phyloP scores from a whole-genome alignment of 2,329 filamentous ascomycete species.

The Diatrype stigma region DNA sequence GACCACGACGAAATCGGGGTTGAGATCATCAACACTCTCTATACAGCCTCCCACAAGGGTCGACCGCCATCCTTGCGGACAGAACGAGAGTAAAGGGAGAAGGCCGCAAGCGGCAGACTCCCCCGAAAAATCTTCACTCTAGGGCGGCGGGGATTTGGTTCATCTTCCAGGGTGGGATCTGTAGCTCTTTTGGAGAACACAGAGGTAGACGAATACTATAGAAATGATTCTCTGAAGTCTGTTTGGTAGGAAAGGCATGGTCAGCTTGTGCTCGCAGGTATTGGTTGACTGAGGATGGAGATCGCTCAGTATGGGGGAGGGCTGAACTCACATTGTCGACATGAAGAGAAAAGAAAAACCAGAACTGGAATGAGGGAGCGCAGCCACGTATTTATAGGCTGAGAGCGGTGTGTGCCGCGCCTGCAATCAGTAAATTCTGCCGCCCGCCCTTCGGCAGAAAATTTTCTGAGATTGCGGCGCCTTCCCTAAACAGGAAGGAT shows the following conservation, averaged over 20 bases:
- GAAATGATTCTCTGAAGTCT: slow-evolving; percentile 79
- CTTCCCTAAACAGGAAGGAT: background rate
- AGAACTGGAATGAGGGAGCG: slow-evolving; percentile 29
- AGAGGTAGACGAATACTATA: slow-evolving; percentile 95
- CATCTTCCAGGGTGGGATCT: slow-evolving; percentile 96
- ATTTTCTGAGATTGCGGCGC: background rate
- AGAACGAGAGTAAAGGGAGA: slow-evolving; percentile 50
- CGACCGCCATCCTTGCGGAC: slow-evolving; percentile 58
- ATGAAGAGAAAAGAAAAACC: slow-evolving; percentile 48
- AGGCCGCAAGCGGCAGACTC: slow-evolving; percentile 36
- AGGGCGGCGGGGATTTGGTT: slow-evolving; percentile 80
- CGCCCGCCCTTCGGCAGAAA: background rate
- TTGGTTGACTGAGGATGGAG: too few species aligned
- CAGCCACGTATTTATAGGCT: slow-evolving; percentile 37
- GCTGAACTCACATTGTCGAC: slow-evolving; percentile 57
- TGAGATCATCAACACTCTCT: slow-evolving; percentile 95
- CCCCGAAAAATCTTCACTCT: slow-evolving; percentile 68
- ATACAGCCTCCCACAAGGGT: slow-evolving; percentile 50
- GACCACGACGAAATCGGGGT: slow-evolving; percentile 60
- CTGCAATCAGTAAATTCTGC: background rate
- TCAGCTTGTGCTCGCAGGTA: too few species aligned
- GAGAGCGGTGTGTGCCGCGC: background rate
- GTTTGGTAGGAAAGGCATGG: slow-evolving; percentile 1
- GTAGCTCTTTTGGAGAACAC: slow-evolving; percentile 89
- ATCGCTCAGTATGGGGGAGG: slow-evolving; percentile 30